Evolutionary conservation across 768 basidiomycete species (phyloP).

Genomic region (Termitomyces heimii): DNA sequence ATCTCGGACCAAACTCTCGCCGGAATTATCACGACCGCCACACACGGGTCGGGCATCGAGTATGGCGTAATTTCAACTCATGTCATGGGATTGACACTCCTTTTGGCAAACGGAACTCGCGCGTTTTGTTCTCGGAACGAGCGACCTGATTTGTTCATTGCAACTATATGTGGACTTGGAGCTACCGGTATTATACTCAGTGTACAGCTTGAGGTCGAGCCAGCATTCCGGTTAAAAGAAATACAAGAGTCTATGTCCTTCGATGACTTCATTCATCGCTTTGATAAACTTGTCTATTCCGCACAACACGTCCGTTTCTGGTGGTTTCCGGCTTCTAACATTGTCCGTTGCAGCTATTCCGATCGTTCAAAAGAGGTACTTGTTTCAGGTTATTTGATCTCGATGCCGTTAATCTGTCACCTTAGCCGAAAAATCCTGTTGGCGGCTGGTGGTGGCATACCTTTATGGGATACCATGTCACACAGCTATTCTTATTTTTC

Average conservation of each 20-base stretch:
- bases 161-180: conserved; percentile 88
- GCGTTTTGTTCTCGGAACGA: conserved; percentile 62
- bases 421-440: conserved; percentile 48
- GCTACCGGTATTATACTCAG: conserved; percentile 83
- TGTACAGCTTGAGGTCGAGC: conserved; percentile 74
- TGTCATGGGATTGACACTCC: conserved; percentile 67
- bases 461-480: conserved; percentile 71
- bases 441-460: conserved; percentile 64
- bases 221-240: conserved; percentile 78
- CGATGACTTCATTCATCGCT: conserved; percentile 47
- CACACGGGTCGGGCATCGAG: conserved; percentile 83
- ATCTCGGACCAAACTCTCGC: conserved; percentile 96
- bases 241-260: conserved; percentile 57
- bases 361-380: conserved; percentile 74
- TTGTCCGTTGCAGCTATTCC: conserved; percentile 64
- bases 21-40: conserved; percentile 89
- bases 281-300: conserved; percentile 52
- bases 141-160: conserved; percentile 74
- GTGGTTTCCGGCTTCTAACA: conserved; percentile 87
- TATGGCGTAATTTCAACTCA: conserved; percentile 81
- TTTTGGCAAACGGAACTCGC: conserved; percentile 70
- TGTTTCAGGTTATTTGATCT: conserved; percentile 7
- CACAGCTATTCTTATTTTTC: conserved; percentile 80
- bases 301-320: conserved; percentile 89
- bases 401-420: conserved; percentile 1